A percentile compares a stretch with the other conserved stretches of the same genome.
Evolutionary conservation across 2,329 filamentous ascomycete genomes (phyloP).

Genomic region (Helotiales sp.): DNA sequence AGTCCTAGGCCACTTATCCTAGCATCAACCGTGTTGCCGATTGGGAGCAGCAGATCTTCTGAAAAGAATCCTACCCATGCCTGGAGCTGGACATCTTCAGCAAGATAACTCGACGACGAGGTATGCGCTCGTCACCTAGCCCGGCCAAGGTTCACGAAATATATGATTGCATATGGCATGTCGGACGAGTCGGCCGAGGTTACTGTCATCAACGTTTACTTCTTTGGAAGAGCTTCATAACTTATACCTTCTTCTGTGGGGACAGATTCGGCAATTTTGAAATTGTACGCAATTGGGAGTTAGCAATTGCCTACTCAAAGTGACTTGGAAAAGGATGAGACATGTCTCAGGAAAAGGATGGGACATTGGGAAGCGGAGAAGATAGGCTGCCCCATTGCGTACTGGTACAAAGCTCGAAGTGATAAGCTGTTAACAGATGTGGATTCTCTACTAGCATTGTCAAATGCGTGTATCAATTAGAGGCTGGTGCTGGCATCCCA

Average conservation of each 20-base stretch:
- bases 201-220: background rate
- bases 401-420: background rate
- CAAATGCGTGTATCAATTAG: constrained; percentile 17
- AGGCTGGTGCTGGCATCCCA: constrained; percentile 19
- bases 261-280: background rate
- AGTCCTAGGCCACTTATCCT: constrained; percentile 37
- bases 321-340: too few relatives aligned
- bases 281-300: too few relatives aligned
- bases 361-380: too few relatives aligned
- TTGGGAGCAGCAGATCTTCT: constrained; percentile 42
- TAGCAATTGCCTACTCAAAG: too few relatives aligned
- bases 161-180: background rate
- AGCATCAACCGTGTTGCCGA: constrained; percentile 43
- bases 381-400: too few relatives aligned
- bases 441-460: background rate
- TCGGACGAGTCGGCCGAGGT: background rate
- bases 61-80: constrained; percentile 44
- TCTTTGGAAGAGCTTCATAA: background rate
- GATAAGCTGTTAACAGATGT: background rate
- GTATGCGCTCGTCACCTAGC: constrained; percentile 49
- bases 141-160: background rate
- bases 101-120: constrained; percentile 46
- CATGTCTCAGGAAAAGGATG: too few relatives aligned
- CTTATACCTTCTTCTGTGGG: background rate
- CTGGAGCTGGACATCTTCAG: constrained; percentile 38